Percentiles rank a stretch among this genome's conserved stretches.
These are phyloP conservation scores for Silybum marianum DNA, from an alignment of 129 eudicot genomes.

Conservation along the genomic window DNA sequence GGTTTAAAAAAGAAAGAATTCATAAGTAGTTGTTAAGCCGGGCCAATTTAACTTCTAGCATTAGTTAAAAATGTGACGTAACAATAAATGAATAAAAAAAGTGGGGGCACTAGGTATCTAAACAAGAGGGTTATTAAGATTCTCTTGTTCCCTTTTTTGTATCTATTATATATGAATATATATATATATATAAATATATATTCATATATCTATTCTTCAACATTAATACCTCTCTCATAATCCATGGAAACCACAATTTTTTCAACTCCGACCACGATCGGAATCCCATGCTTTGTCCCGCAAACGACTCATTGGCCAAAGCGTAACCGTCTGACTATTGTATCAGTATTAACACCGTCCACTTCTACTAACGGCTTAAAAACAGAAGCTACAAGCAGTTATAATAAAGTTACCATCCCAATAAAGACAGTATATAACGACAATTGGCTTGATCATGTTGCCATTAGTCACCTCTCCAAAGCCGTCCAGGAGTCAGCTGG, in stretches of 20 bases:
- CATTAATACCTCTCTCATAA: background rate
- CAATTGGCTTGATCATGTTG: conserved; percentile 59
- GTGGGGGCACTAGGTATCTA: conserved; percentile 23
- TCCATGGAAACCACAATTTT: conserved; percentile 46
- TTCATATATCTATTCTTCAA: background rate
- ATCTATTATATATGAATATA: conserved; percentile 7
- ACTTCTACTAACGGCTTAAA: conserved; percentile 10
- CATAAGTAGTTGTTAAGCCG: background rate
- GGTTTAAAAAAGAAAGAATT: background rate
- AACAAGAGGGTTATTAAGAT: conserved; percentile 19
- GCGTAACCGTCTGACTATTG: conserved; percentile 14
- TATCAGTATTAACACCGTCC: conserved; percentile 36
- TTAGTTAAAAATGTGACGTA: background rate
- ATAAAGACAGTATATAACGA: conserved; percentile 50
- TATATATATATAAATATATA: background rate
- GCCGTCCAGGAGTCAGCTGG: conserved; percentile 73
- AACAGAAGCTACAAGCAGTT: background rate
- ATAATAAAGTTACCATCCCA: conserved; percentile 4
- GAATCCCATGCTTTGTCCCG: background rate
- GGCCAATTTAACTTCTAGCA: background rate
- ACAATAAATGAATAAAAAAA: conserved; percentile 2
- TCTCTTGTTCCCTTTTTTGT: conserved; percentile 34
- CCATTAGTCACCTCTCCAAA: conserved; percentile 71
- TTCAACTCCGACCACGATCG: conserved; percentile 11
- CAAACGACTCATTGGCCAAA: conserved; percentile 18